A percentile compares a stretch with the other conserved stretches of the same genome.
These are phyloP conservation scores for Globisporangium canariense DNA, from an alignment of 352 stramenopile species.

Conservation along the genomic window DNA sequence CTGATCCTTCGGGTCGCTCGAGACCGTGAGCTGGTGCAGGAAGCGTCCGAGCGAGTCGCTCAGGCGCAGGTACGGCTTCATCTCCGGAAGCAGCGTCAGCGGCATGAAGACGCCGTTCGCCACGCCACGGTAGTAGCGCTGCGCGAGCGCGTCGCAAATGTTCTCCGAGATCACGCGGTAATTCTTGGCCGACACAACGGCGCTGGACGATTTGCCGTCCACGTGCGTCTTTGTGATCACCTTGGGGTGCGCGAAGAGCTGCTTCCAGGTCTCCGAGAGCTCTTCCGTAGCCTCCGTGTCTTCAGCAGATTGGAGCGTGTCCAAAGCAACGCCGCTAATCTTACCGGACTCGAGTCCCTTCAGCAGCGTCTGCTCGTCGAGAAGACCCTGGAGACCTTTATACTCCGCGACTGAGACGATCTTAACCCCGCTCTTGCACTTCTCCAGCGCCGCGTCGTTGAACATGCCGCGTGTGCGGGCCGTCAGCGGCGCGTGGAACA, in stretches of 20 bases:
- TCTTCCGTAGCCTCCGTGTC: slow-evolving; percentile 15
- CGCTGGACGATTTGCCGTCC: slow-evolving; percentile 85
- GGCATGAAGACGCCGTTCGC: slow-evolving; percentile 85
- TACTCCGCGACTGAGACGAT: slow-evolving; percentile 84
- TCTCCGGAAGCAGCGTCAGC: slow-evolving; percentile 69
- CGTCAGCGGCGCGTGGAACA: slow-evolving; percentile 94
- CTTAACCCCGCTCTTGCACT: slow-evolving; percentile 90
- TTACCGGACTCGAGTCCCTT: slow-evolving; percentile 62
- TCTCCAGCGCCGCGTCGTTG: slow-evolving; percentile 62
- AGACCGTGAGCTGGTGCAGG: slow-evolving; percentile 61
- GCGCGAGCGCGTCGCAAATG: slow-evolving; percentile 61
- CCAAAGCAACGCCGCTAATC: slow-evolving; percentile 82
- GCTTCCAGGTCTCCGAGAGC: slow-evolving; percentile 39
- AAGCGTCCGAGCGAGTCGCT: slow-evolving; percentile 72
- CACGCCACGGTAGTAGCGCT: slow-evolving; percentile 73
- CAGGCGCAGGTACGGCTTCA: slow-evolving; percentile 77
- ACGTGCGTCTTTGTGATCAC: slow-evolving; percentile 88
- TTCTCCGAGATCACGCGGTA: slow-evolving; percentile 81
- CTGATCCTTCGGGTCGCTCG: slow-evolving; percentile 53
- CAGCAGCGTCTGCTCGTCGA: slow-evolving; percentile 81
- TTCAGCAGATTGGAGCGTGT: slow-evolving; percentile 48
- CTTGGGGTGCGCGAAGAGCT: slow-evolving; percentile 84
- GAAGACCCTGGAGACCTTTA: slow-evolving; percentile 62
- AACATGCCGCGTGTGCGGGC: slow-evolving; percentile 90
- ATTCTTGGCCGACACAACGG: slow-evolving; percentile 64